These are phyloP conservation scores for Spergularia bocconei DNA, from an alignment of 148 eudicot genomes.

Conservation along the genomic window DNA sequence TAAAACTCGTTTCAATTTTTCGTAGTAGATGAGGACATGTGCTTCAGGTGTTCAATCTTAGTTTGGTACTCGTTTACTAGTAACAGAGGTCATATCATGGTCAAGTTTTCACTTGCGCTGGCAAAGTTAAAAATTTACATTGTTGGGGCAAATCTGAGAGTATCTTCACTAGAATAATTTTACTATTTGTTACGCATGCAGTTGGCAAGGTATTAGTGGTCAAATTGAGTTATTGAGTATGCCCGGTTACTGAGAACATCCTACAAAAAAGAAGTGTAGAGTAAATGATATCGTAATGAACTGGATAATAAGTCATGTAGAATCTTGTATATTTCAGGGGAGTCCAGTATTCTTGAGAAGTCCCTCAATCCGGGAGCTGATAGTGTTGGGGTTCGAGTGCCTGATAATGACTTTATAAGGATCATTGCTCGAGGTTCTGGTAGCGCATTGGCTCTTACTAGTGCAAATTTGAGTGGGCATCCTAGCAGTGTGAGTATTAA, in stretches of 20 bases:
- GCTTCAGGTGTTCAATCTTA: neutral
- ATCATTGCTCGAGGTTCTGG: slow-evolving; percentile 59
- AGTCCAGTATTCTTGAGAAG: slow-evolving; percentile 77
- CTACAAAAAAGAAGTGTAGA: too few relatives aligned
- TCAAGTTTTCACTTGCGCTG: neutral
- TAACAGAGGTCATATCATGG: neutral
- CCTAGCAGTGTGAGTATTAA: slow-evolving; percentile 76
- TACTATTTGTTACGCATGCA: too few relatives aligned
- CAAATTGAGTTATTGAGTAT: too few relatives aligned
- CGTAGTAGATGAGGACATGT: neutral
- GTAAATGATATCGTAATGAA: too few relatives aligned
- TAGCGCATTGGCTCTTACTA: slow-evolving; percentile 90
- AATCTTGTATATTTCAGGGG: slow-evolving; percentile 45
- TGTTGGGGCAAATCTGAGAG: too few relatives aligned
- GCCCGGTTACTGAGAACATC: too few relatives aligned
- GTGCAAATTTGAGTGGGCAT: slow-evolving; percentile 90
- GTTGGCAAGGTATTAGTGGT: too few relatives aligned
- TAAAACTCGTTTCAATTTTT: neutral
- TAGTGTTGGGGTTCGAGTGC: slow-evolving; percentile 84
- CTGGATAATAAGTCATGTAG: too few relatives aligned
- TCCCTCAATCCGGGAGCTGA: slow-evolving; percentile 76
- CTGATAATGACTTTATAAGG: slow-evolving; percentile 72
- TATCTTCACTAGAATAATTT: too few relatives aligned
- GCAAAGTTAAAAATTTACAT: too few relatives aligned
- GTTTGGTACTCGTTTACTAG: neutral